Evolutionary conservation across 2,329 filamentous ascomycete species (phyloP).

Genomic region (Colletotrichum tabaci): DNA sequence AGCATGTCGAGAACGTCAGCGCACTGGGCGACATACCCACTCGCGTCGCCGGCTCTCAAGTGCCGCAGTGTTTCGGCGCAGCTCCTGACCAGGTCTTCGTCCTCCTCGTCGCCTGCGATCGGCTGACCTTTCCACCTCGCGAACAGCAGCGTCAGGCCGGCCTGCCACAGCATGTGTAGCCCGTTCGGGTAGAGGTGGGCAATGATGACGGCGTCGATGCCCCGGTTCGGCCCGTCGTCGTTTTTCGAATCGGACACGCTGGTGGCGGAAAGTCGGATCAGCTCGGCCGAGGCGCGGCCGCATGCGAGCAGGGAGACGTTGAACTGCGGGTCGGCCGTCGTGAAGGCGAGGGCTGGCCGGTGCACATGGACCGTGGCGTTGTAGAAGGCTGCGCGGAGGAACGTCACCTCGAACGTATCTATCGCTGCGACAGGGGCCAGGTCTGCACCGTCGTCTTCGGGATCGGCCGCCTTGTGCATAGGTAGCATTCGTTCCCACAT

Average conservation of each 20-base stretch:
- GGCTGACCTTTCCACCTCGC: conserved; percentile 45
- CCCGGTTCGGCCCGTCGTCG: background rate
- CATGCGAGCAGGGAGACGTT: conserved; percentile 43
- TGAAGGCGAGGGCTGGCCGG: conserved; percentile 46
- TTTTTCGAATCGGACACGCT: background rate
- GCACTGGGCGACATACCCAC: conserved; percentile 41
- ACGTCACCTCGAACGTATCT: conserved; percentile 23
- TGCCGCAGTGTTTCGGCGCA: conserved; percentile 41
- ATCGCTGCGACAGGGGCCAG: background rate
- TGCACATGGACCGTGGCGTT: conserved; percentile 47
- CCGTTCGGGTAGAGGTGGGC: conserved; percentile 46
- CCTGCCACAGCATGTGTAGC: conserved; percentile 48
- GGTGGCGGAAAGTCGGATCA: conserved; percentile 21
- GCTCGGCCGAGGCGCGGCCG: conserved; percentile 34
- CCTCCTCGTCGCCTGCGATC: conserved; percentile 26
- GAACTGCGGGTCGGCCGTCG: conserved; percentile 44
- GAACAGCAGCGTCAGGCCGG: conserved; percentile 46
- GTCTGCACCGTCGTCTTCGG: conserved; percentile 31
- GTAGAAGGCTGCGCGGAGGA: conserved; percentile 42
- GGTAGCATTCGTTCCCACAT: conserved; percentile 44
- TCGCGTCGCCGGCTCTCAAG: conserved; percentile 40
- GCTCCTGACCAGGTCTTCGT: conserved; percentile 39
- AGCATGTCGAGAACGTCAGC: conserved; percentile 45
- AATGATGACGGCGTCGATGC: conserved; percentile 19
- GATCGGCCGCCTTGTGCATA: conserved; percentile 12